Percentiles rank a stretch among this genome's conserved stretches.
phyloP scores from a whole-genome alignment of 2,329 filamentous ascomycete genomes.

The Epichloe coenophiala region DNA sequence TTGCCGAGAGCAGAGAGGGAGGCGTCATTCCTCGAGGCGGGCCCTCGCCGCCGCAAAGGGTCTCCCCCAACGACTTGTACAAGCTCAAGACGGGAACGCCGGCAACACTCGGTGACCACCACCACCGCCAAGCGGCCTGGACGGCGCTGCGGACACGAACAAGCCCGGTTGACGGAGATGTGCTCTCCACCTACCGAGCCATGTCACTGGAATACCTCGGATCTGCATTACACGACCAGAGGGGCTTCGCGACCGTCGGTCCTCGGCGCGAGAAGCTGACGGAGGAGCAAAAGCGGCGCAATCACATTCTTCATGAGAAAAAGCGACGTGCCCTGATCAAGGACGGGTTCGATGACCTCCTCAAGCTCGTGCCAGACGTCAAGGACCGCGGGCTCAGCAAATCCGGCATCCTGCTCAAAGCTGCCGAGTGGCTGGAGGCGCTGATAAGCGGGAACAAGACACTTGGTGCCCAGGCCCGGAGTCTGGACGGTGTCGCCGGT shows the following conservation, averaged over 20 bases:
- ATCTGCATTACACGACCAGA: neutral
- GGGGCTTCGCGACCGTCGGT: neutral
- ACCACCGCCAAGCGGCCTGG: neutral
- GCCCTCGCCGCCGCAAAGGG: too few relatives aligned
- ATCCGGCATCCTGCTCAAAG: neutral
- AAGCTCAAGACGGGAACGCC: neutral
- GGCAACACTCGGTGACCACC: neutral
- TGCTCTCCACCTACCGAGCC: neutral
- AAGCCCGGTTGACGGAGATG: neutral
- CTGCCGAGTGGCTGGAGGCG: constrained; percentile 1
- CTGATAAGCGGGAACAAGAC: neutral
- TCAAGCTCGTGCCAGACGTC: neutral
- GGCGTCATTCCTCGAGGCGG: too few relatives aligned
- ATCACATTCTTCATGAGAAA: constrained; percentile 3
- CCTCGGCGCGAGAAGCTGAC: neutral
- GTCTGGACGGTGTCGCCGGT: neutral
- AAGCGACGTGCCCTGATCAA: constrained; percentile 3
- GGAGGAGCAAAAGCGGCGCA: constrained; percentile 1
- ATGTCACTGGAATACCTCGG: neutral
- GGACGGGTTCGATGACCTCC: neutral
- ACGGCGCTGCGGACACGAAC: neutral
- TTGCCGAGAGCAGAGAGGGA: neutral
- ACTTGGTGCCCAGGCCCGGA: neutral
- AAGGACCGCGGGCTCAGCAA: constrained; percentile 1
- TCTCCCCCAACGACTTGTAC: neutral